Percentiles rank a stretch among this genome's conserved stretches.
Evolutionary conservation across 805 yeast species (phyloP).

Genomic region (Kregervanrija pseudodelftensis): DNA sequence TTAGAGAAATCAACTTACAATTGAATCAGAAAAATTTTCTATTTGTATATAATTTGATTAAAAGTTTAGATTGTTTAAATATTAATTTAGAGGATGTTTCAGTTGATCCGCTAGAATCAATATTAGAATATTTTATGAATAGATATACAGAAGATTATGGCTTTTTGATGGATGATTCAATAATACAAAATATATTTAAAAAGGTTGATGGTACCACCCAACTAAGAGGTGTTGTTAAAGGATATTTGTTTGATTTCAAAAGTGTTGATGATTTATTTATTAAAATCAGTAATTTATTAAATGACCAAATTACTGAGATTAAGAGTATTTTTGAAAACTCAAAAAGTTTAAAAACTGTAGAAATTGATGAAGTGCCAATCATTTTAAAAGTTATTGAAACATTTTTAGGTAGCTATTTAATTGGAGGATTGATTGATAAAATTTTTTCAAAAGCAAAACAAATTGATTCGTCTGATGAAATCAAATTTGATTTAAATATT

Average conservation of each 20-base stretch:
- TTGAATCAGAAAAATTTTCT: constrained; percentile 40
- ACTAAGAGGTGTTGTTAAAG: constrained; percentile 25
- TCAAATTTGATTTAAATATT: background rate
- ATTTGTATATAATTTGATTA: constrained; percentile 25
- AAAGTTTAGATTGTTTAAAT: constrained; percentile 18
- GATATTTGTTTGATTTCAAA: constrained; percentile 19
- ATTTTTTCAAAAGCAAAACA: constrained; percentile 26
- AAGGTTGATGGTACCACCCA: constrained; percentile 1
- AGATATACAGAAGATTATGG: constrained; percentile 25
- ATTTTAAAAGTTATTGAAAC: constrained; percentile 28
- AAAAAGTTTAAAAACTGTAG: constrained; percentile 1
- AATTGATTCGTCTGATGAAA: constrained; percentile 21
- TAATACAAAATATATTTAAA: constrained; percentile 16
- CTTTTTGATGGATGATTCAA: constrained; percentile 17
- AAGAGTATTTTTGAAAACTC: constrained; percentile 15
- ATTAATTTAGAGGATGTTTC: constrained; percentile 27
- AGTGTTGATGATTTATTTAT: constrained; percentile 21
- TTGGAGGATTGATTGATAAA: constrained; percentile 29
- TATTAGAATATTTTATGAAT: constrained; percentile 27
- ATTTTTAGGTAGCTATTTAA: constrained; percentile 28
- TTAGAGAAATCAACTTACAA: constrained; percentile 60
- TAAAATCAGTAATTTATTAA: constrained; percentile 13
- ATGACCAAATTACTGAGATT: constrained; percentile 25
- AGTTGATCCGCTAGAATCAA: constrained; percentile 27
- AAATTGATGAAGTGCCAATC: constrained; percentile 28